These are phyloP conservation scores for Lachnellula suecica DNA, from an alignment of 2,329 filamentous ascomycete genomes.

Conservation along the genomic window DNA sequence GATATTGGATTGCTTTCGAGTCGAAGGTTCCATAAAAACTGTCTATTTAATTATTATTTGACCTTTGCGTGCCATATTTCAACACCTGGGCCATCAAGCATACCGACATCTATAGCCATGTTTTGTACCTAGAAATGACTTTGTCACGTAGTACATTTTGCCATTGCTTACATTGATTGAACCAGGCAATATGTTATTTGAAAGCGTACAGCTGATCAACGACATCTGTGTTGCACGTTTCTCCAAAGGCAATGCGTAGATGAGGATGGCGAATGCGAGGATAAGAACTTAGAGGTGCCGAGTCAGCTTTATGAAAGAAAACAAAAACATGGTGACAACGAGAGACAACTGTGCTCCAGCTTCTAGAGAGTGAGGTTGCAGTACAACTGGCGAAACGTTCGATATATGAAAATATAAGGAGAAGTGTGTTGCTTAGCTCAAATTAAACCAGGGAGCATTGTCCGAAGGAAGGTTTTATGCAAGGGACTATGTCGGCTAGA, in stretches of 20 bases:
- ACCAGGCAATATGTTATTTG: slow-evolving; percentile 26
- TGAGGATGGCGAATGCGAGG: background rate
- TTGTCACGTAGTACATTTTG: background rate
- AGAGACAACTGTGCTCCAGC: background rate
- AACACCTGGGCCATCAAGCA: too few species aligned
- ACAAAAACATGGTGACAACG: background rate
- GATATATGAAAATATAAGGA: too few species aligned
- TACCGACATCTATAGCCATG: too few species aligned
- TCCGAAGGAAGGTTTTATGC: background rate
- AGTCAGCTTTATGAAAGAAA: background rate
- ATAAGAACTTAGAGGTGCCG: background rate
- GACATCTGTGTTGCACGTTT: slow-evolving; percentile 25
- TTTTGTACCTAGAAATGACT: slow-evolving; percentile 25
- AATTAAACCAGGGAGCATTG: background rate
- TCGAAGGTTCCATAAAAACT: background rate
- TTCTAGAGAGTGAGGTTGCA: background rate
- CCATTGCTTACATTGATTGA: slow-evolving; percentile 24
- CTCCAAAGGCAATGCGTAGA: slow-evolving; percentile 7
- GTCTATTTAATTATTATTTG: background rate
- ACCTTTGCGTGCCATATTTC: too few species aligned
- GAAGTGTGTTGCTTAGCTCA: background rate
- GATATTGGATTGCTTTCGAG: background rate
- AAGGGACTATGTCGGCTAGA: background rate
- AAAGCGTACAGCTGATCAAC: slow-evolving; percentile 23
- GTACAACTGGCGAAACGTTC: background rate